Percentiles rank a stretch among this genome's conserved stretches.
These are phyloP conservation scores for Candida sanyaensis DNA, from an alignment of 1,139 yeast species.

Conservation along the genomic window DNA sequence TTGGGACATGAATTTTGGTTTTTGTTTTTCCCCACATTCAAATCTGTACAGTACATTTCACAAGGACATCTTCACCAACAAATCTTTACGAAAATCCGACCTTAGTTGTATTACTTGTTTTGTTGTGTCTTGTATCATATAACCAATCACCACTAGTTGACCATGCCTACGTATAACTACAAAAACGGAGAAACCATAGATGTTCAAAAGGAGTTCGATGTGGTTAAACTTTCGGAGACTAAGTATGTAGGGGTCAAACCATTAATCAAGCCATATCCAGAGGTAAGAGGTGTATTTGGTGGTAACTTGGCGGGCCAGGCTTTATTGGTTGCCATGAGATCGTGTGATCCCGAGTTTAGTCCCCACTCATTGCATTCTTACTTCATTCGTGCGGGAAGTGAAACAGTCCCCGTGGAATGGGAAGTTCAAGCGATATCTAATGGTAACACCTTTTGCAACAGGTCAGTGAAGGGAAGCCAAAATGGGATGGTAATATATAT, in stretches of 20 bases:
- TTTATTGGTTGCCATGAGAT: constrained; percentile 31
- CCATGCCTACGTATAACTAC: constrained; percentile 12
- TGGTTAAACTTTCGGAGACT: constrained; percentile 19
- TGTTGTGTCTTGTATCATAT: too few species aligned
- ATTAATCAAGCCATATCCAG: constrained; percentile 26
- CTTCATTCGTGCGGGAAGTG: constrained; percentile 28
- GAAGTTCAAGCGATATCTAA: constrained; percentile 37
- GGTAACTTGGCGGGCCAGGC: constrained; percentile 42
- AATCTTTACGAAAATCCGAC: too few species aligned
- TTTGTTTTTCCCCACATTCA: constrained; percentile 1
- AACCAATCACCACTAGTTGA: neutral
- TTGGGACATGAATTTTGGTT: neutral
- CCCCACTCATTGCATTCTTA: constrained; percentile 42
- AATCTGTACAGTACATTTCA: neutral
- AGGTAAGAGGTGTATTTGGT: constrained; percentile 35
- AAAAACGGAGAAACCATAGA: constrained; percentile 14
- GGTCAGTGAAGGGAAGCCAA: constrained; percentile 60
- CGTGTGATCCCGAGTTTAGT: constrained; percentile 28
- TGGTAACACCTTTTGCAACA: constrained; percentile 63
- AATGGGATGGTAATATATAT: constrained; percentile 50
- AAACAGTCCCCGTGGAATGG: constrained; percentile 29
- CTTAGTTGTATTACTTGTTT: too few species aligned
- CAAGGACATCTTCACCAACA: too few species aligned
- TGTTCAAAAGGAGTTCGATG: constrained; percentile 23
- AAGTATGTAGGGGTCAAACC: constrained; percentile 27